Percentiles rank a stretch among this genome's conserved stretches.
Evolutionary conservation across 306 rosid genomes (phyloP).

Genomic region (Pueraria montana): DNA sequence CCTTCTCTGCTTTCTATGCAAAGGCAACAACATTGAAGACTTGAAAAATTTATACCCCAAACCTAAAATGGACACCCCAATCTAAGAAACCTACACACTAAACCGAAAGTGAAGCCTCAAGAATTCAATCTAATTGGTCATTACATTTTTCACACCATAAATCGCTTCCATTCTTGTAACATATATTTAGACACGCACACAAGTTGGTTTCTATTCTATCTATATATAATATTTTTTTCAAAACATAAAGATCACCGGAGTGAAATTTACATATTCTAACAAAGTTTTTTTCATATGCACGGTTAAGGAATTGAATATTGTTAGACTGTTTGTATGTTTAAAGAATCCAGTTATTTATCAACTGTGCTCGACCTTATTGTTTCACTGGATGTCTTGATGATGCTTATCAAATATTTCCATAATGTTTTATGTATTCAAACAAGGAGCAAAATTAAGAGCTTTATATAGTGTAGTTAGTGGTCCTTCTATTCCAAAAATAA

Average conservation of each 20-base stretch:
- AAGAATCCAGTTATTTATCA: too few species aligned
- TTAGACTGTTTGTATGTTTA: too few species aligned
- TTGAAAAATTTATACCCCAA: conserved; percentile 14
- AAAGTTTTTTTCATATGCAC: background rate
- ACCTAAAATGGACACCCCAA: conserved; percentile 44
- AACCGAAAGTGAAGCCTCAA: conserved; percentile 20
- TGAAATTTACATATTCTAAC: too few species aligned
- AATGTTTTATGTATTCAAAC: conserved; percentile 18
- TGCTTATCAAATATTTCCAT: conserved; percentile 26
- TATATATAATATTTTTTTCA: background rate
- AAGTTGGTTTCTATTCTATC: background rate
- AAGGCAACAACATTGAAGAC: conserved; percentile 43
- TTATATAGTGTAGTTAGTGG: conserved; percentile 46
- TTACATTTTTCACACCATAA: conserved; percentile 31
- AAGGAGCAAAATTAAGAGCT: conserved; percentile 7
- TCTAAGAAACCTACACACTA: conserved; percentile 37
- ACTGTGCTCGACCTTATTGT: too few species aligned
- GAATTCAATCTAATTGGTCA: conserved; percentile 12
- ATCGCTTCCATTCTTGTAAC: background rate
- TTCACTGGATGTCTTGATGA: background rate
- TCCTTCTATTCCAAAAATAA: conserved; percentile 44
- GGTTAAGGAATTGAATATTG: too few species aligned
- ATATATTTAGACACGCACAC: background rate
- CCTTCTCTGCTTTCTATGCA: conserved; percentile 76
- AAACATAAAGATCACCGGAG: too few species aligned